Percentiles rank a stretch among this genome's conserved stretches.
These are phyloP conservation scores for Penicillium glabrum DNA, from an alignment of 2,329 filamentous ascomycete species.

Conservation along the genomic window DNA sequence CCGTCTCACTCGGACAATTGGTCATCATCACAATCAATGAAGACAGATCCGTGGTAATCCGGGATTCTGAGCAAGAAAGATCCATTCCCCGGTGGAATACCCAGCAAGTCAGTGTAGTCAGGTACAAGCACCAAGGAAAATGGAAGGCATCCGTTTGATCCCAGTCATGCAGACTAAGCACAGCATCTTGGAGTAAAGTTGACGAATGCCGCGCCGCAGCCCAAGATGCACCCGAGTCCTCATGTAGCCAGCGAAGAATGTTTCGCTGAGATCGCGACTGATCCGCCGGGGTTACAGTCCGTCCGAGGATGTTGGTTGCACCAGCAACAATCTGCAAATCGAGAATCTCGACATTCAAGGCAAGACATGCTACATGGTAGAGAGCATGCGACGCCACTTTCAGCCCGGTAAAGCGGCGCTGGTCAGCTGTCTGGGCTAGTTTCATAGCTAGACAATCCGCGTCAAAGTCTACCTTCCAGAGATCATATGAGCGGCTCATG, in stretches of 20 bases:
- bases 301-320: conserved; percentile 58
- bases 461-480: conserved; percentile 61
- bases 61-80: conserved; percentile 42
- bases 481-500: conserved; percentile 54
- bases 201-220: conserved; percentile 52
- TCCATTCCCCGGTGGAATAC: conserved; percentile 54
- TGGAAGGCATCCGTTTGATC: conserved; percentile 58
- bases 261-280: conserved; percentile 47
- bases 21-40: conserved; percentile 37
- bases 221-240: conserved; percentile 9
- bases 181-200: conserved; percentile 51
- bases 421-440: conserved; percentile 31
- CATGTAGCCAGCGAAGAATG: conserved; percentile 22
- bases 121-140: conserved; percentile 62
- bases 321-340: conserved; percentile 65
- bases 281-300: conserved; percentile 52
- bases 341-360: conserved; percentile 59
- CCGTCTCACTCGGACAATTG: conserved; percentile 35
- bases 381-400: conserved; percentile 54
- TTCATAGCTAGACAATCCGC: conserved; percentile 47
- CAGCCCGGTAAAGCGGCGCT: conserved; percentile 48
- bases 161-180: conserved; percentile 51
- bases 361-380: conserved; percentile 59
- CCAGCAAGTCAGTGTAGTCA: conserved; percentile 61
- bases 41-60: conserved; percentile 32